Evolutionary conservation across 345 rosid species (phyloP), one percentile per base, ranked within the genome.

Genomic region (Populus deltoides): DNA sequence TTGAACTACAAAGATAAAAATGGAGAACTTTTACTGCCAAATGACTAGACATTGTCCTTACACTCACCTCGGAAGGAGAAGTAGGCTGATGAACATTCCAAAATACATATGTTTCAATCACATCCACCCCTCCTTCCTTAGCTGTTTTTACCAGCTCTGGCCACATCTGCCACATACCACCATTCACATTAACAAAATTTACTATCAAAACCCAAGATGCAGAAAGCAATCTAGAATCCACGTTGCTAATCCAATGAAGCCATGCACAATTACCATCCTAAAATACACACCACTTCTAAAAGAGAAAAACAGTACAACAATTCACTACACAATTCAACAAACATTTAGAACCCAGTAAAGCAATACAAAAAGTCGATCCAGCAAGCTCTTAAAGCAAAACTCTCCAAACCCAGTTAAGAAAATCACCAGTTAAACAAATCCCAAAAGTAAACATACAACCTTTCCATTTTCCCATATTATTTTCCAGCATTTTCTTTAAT

Each of bases 31-130:
- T 47, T 15, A 43, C 10, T 8, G 7, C 59, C 68, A 55, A 7
- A 24, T 69, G 29, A 38, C 24, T 39, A 11, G 12, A 38, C 39
- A 33, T 69, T 35, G 63, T n/a, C 17, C 29, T 41, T 15, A 20
- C 9, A 79, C 90, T 82, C 67, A 90, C 99, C 83, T 90, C 84
- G 78, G 89, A 90, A 7, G 88, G 92, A 83, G 95, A 47, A 47
- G 51, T 85, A 72, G 85, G 92, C 77, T 93, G 98, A 59, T 95
- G 99, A 6, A 95, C 98, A 83, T 92, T 93, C 98, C 99, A 95
- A 78, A 95, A 95, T 24, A 95, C 99, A 73, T 95, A 95, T 9
- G 99, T 90, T 43, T 95, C 98, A 8, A 95, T 89, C 7, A 76
- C 90, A 76, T 95, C 88, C 66, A 85, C 83, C 43, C 99, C 99